Evolutionary conservation across 1,284 basidiomycete genomes (phyloP).

Genomic region (Ustilago vetiveriae): DNA sequence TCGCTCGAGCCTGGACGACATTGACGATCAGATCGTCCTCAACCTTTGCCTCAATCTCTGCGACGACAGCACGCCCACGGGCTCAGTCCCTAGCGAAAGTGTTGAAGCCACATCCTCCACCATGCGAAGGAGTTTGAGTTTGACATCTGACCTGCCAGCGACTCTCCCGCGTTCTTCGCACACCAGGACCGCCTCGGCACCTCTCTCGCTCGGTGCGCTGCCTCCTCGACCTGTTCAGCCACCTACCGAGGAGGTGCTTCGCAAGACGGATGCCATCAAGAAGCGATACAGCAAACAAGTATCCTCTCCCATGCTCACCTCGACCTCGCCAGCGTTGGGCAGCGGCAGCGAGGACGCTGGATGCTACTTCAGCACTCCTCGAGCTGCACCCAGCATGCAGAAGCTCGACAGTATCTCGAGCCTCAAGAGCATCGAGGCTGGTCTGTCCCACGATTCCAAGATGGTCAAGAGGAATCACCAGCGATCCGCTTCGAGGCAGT

Average conservation of each 20-base stretch:
- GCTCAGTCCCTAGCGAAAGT: neutral
- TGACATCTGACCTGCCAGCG: neutral
- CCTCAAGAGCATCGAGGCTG: slow-evolving; percentile 15
- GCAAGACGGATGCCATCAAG: slow-evolving; percentile 25
- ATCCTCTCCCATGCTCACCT: neutral
- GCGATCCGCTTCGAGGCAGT: slow-evolving; percentile 10
- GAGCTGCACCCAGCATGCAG: slow-evolving; percentile 9
- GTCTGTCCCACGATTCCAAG: slow-evolving; percentile 26
- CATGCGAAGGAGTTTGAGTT: slow-evolving; percentile 4
- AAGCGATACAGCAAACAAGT: slow-evolving; percentile 25
- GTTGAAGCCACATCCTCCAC: neutral
- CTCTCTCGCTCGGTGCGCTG: slow-evolving; percentile 28
- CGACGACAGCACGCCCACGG: slow-evolving; percentile 2
- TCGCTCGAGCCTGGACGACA: slow-evolving; percentile 33
- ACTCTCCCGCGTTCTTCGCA: neutral
- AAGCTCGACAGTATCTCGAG: slow-evolving; percentile 12
- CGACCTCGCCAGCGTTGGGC: slow-evolving; percentile 1
- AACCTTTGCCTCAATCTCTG: slow-evolving; percentile 25
- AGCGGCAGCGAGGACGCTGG: neutral
- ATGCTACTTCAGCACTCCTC: neutral
- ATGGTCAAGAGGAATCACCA: slow-evolving; percentile 17
- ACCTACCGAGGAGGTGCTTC: slow-evolving; percentile 20
- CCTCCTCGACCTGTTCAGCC: slow-evolving; percentile 19
- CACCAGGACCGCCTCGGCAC: slow-evolving; percentile 10
- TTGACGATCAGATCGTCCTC: slow-evolving; percentile 29